Evolutionary conservation across 495 filamentous ascomycete species (phyloP).

Genomic region (Penicillium parvum): DNA sequence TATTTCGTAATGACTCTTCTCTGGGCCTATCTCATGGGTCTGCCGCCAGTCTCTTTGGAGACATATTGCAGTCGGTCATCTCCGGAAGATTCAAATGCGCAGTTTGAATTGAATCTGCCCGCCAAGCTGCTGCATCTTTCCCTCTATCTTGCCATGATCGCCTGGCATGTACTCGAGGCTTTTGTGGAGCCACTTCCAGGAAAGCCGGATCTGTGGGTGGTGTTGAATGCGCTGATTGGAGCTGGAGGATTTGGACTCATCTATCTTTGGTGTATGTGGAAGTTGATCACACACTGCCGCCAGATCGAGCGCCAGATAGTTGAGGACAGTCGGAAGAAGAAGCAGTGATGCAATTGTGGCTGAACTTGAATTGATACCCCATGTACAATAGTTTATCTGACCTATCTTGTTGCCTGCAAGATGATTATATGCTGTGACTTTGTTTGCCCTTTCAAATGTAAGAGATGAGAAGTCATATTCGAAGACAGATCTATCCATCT

Average conservation of each 20-base stretch:
- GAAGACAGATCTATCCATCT: neutral
- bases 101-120: constrained; percentile 41
- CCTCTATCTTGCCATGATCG: constrained; percentile 72
- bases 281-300: constrained; percentile 57
- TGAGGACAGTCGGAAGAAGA: constrained; percentile 36
- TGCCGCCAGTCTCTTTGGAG: constrained; percentile 71
- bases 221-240: constrained; percentile 80
- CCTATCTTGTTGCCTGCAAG: no score
- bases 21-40: constrained; percentile 85
- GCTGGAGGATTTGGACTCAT: constrained; percentile 79
- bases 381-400: no score
- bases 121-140: constrained; percentile 64
- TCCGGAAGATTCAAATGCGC: constrained; percentile 35
- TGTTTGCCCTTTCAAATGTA: neutral
- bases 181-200: constrained; percentile 59
- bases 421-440: neutral
- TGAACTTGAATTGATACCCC: constrained; percentile 31
- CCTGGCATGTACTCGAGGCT: constrained; percentile 74
- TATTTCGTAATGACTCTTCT: constrained; percentile 78
- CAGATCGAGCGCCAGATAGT: constrained; percentile 23
- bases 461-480: constrained; percentile 20
- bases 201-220: constrained; percentile 93
- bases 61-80: constrained; percentile 50
- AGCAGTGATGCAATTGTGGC: constrained; percentile 26
- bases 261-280: constrained; percentile 85